phyloP scores from a whole-genome alignment of 495 filamentous ascomycete species.

The Aspergillus haitiensis region DNA sequence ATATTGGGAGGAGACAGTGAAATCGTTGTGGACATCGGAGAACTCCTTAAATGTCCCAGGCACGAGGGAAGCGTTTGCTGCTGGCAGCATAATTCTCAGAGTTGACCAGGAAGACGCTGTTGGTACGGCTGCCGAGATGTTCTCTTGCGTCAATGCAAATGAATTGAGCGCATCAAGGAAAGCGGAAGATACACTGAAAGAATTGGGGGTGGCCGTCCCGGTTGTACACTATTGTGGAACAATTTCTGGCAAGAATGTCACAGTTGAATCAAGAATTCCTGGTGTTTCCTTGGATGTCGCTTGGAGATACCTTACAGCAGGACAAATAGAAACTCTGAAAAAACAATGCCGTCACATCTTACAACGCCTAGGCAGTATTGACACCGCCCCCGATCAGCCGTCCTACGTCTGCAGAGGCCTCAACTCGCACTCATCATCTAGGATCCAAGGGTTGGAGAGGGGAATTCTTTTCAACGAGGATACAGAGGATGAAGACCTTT shows the following conservation, averaged over 20 bases:
- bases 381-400: conserved; percentile 30
- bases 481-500: conserved; percentile 29
- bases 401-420: conserved; percentile 43
- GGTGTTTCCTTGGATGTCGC: conserved; percentile 47
- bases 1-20: conserved; percentile 41
- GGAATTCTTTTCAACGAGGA: conserved; percentile 37
- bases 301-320: conserved; percentile 39
- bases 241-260: conserved; percentile 43
- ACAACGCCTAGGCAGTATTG: conserved; percentile 30
- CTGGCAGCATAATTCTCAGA: conserved; percentile 41
- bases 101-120: conserved; percentile 36
- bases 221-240: conserved; percentile 43
- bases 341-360: conserved; percentile 40
- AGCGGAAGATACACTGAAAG: conserved; percentile 36
- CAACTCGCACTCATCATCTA: conserved; percentile 34
- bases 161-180: conserved; percentile 42
- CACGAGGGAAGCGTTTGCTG: conserved; percentile 39
- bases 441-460: conserved; percentile 29
- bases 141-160: conserved; percentile 61
- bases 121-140: conserved; percentile 31
- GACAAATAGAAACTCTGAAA: conserved; percentile 38
- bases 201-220: conserved; percentile 40
- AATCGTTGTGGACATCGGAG: conserved; percentile 33
- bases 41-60: conserved; percentile 39
- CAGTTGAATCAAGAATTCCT: conserved; percentile 45